A percentile compares a stretch with the other conserved stretches of the same genome.
These are phyloP conservation scores for Nicotiana paniculata DNA, from an alignment of 257 asterid genomes.

Conservation along the genomic window DNA sequence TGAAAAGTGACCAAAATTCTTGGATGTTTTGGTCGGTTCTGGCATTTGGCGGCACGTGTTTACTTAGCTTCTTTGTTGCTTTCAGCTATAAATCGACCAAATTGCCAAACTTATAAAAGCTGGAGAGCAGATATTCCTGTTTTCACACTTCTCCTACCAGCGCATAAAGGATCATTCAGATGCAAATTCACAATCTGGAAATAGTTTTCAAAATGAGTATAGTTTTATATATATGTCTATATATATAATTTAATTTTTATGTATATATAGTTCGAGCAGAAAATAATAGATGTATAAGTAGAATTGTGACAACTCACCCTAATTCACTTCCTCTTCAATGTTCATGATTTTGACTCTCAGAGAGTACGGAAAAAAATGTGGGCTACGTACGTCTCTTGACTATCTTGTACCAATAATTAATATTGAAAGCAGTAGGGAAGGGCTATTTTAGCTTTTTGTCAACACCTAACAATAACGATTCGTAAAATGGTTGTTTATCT, in stretches of 20 bases:
- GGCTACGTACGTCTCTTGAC: not conserved
- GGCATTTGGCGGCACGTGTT: not conserved
- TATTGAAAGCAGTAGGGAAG: not conserved
- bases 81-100: not conserved
- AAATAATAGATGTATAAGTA: not conserved
- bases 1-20: slow-evolving; percentile 35
- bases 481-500: not conserved
- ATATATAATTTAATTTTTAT: not conserved
- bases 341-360: not conserved
- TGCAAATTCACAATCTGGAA: too few relatives aligned
- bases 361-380: not conserved
- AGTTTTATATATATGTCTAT: too few relatives aligned
- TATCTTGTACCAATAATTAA: not conserved
- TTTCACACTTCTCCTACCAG: not conserved
- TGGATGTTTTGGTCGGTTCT: not conserved
- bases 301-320: not conserved
- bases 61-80: not conserved
- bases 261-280: not conserved
- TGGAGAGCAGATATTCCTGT: not conserved
- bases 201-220: too few relatives aligned
- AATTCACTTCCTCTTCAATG: not conserved
- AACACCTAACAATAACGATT: not conserved
- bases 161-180: too few relatives aligned
- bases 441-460: not conserved
- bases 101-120: not conserved